Evolutionary conservation across 345 rosid species (phyloP).

Genomic region (Populus davidiana): DNA sequence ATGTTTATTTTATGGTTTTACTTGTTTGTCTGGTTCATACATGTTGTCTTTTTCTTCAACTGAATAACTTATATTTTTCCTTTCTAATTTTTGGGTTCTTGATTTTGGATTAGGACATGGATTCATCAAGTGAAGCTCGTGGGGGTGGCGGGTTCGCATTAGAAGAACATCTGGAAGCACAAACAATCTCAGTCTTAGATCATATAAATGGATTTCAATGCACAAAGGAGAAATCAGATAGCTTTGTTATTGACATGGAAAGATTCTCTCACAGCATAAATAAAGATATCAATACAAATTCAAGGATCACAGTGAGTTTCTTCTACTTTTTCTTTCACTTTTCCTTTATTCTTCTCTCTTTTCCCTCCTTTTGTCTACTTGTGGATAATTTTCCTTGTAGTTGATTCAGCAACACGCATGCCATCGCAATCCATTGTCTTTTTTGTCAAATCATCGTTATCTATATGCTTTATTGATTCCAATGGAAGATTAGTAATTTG

Average conservation of each 20-base stretch:
- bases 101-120: constrained; percentile 12
- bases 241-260: constrained; percentile 71
- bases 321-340: background rate
- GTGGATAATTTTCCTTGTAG: constrained; percentile 3
- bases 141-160: background rate
- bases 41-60: background rate
- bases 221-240: constrained; percentile 45
- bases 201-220: constrained; percentile 49
- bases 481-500: too few relatives aligned
- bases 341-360: background rate
- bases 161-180: constrained; percentile 26
- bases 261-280: constrained; percentile 39
- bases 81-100: background rate
- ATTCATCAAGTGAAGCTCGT: background rate
- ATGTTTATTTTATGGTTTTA: constrained; percentile 1
- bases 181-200: constrained; percentile 42
- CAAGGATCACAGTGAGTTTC: constrained; percentile 50
- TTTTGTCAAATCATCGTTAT: background rate
- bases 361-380: background rate
- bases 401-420: constrained; percentile 24
- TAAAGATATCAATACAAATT: constrained; percentile 44
- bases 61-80: background rate
- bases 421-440: background rate
- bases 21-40: background rate
- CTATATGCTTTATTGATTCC: background rate